phyloP scores from a whole-genome alignment of 2,329 filamentous ascomycete species.

The Corniculantispora saksenae region DNA sequence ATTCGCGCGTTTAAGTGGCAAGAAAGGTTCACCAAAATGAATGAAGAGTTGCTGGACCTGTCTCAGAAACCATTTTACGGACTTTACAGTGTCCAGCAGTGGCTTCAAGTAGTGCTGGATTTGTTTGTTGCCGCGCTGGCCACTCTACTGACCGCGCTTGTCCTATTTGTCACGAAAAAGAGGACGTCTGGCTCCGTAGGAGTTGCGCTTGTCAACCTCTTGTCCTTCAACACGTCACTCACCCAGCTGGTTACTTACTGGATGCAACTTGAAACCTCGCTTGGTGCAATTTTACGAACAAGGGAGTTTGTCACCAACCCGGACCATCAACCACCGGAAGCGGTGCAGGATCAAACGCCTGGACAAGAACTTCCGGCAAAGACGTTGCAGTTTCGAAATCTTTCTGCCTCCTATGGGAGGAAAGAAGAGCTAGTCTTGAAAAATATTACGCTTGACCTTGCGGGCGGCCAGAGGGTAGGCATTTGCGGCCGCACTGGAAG shows the following conservation, averaged over 20 bases:
- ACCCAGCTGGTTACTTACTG: conserved; percentile 28
- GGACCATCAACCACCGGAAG: background rate
- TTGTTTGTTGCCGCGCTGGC: conserved; percentile 48
- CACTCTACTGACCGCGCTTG: conserved; percentile 35
- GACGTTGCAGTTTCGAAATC: background rate
- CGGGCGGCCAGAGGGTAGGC: background rate
- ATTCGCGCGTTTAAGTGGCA: conserved; percentile 51
- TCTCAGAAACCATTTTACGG: conserved; percentile 49
- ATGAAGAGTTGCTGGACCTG: conserved; percentile 35
- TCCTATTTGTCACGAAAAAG: conserved; percentile 29
- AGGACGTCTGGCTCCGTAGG: conserved; percentile 29
- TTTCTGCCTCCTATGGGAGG: conserved; percentile 4
- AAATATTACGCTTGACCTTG: background rate
- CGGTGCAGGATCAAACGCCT: background rate
- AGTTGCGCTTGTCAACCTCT: conserved; percentile 7
- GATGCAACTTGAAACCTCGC: conserved; percentile 31
- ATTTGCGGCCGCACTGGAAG: conserved; percentile 10
- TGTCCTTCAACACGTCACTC: conserved; percentile 24
- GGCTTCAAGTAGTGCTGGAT: conserved; percentile 47
- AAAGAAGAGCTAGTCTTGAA: background rate
- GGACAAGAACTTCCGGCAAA: background rate
- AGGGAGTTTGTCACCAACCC: conserved; percentile 23
- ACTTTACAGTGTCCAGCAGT: conserved; percentile 46
- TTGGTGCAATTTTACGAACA: conserved; percentile 30
- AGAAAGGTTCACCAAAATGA: conserved; percentile 20